A percentile compares a stretch with the other conserved stretches of the same genome.
phyloP scores from a whole-genome alignment of 2,329 filamentous ascomycete genomes.

The Monilinia fructigena region DNA sequence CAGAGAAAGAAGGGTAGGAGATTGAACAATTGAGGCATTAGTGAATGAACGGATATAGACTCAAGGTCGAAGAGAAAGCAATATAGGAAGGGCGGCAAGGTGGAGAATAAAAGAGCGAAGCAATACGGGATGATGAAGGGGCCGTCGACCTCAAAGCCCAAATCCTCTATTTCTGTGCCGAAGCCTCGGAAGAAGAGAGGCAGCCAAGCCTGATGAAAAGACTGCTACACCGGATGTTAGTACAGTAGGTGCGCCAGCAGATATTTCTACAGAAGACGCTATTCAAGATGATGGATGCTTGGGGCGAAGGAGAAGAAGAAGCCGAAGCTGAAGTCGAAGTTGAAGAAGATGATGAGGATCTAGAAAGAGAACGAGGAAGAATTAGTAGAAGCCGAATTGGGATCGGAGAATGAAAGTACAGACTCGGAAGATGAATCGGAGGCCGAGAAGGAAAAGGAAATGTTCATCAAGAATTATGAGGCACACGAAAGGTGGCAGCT shows the following conservation, averaged over 20 bases:
- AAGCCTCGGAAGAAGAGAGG: slow-evolving; percentile 9
- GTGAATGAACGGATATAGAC: slow-evolving; percentile 22
- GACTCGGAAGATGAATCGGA: slow-evolving; percentile 21
- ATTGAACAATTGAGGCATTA: slow-evolving; percentile 27
- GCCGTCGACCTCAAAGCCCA: slow-evolving; percentile 15
- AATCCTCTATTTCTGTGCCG: neutral
- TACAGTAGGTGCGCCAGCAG: neutral
- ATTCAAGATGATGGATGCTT: slow-evolving; percentile 11
- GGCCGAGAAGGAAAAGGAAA: slow-evolving; percentile 23
- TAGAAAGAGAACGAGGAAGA: slow-evolving; percentile 11
- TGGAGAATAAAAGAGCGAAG: slow-evolving; percentile 4
- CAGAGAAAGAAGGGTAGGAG: no score
- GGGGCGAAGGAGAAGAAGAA: slow-evolving; percentile 11
- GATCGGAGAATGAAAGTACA: slow-evolving; percentile 21
- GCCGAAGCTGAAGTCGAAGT: slow-evolving; percentile 1
- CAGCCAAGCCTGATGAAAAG: neutral
- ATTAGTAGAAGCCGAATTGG: slow-evolving; percentile 1
- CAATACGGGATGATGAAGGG: slow-evolving; percentile 22
- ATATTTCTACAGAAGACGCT: slow-evolving; percentile 13
- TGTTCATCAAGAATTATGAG: slow-evolving; percentile 22
- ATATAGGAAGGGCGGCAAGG: slow-evolving; percentile 12
- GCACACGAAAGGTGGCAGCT: neutral
- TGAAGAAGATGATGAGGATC: slow-evolving; percentile 6
- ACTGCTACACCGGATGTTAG: neutral
- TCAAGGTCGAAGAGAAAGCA: slow-evolving; percentile 26